These are phyloP conservation scores for Xylaria telfairii DNA, from an alignment of 495 filamentous ascomycete genomes.

Conservation along the genomic window DNA sequence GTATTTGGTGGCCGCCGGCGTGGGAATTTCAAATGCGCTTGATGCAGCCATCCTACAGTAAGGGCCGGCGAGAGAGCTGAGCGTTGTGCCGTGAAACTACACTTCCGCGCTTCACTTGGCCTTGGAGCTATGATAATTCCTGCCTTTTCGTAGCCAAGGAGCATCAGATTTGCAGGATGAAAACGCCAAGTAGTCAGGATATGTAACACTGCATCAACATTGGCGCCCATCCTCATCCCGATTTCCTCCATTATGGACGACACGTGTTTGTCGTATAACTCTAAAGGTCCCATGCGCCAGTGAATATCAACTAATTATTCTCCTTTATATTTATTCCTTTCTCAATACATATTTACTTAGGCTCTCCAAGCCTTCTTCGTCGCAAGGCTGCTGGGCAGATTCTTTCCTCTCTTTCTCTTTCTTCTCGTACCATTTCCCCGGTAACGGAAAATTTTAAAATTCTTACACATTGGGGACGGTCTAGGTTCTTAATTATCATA, in stretches of 20 bases:
- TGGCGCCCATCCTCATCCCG: conserved; percentile 12
- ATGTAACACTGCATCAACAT: not conserved
- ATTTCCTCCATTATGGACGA: not conserved
- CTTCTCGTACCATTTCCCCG: not conserved
- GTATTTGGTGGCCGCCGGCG: not conserved
- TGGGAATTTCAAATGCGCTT: not conserved
- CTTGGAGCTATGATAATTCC: not conserved
- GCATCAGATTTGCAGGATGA: conserved; percentile 1
- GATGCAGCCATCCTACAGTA: not conserved
- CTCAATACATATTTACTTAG: not conserved
- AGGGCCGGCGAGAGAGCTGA: not conserved
- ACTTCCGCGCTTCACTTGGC: not conserved
- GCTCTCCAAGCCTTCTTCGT: not conserved
- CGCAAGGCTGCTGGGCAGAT: not conserved
- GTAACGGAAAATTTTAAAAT: not conserved
- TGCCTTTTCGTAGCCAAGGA: conserved; percentile 20
- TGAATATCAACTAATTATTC: conserved; percentile 4
- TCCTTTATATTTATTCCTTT: not conserved
- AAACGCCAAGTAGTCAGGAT: conserved; percentile 17
- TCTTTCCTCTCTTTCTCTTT: not conserved
- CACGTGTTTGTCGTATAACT: conserved; percentile 14
- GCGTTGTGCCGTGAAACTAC: conserved; percentile 9
- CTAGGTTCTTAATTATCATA: not conserved
- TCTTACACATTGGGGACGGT: not conserved
- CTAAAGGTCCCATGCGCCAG: not conserved